Evolutionary conservation across 1,284 basidiomycete genomes (phyloP), one percentile per base, ranked within the genome.

Genomic region (Ceratobasidium sp.): DNA sequence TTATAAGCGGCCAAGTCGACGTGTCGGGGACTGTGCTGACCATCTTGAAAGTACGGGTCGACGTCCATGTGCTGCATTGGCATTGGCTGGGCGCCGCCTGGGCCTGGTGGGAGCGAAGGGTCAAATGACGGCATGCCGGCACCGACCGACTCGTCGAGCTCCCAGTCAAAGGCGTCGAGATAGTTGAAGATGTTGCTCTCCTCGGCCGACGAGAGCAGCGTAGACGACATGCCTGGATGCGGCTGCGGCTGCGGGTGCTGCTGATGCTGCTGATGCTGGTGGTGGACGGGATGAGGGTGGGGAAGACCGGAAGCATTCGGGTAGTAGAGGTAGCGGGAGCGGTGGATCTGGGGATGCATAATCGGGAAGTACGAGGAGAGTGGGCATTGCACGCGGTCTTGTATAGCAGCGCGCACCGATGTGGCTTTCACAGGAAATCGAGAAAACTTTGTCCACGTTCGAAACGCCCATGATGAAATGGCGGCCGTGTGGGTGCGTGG

Each of bases 161-260:
- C 64, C 64, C 64, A 66, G 31, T 66, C 64, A 24, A 66, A 53
- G 13, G 64, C 64, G 48, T 66, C 64, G 24, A 66, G 64, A 53
- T 49, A 66, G 46, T 46, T 46, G 31, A 66, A 66, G 11, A 66
- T 66, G 41, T 53, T 66, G 31, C 31, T 53, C 48, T 66, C 64
- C 31, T 66, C 64, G 16, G 46, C 48, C 24, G 64, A 66, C 9
- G 64, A 66, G 22, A 66, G 49, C 27, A 66, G 49, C 48, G 64
- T 27, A 9, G 46, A 24, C 5, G 29, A 34, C 46, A 53, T 53
- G 24, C 13, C 31, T 3, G 24, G 27, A 16, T 53, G 48, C 11
- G 31, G 43, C 4, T 48, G 62, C 8, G 19, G 27, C 14, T 53
- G 48, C 19, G 31, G 43, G 19, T 46, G 62, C 3, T 64, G 43